Percentiles rank a stretch among this genome's conserved stretches.
These are phyloP conservation scores for Mycocentrospora acerina DNA, from an alignment of 2,329 filamentous ascomycete genomes.

Conservation along the genomic window DNA sequence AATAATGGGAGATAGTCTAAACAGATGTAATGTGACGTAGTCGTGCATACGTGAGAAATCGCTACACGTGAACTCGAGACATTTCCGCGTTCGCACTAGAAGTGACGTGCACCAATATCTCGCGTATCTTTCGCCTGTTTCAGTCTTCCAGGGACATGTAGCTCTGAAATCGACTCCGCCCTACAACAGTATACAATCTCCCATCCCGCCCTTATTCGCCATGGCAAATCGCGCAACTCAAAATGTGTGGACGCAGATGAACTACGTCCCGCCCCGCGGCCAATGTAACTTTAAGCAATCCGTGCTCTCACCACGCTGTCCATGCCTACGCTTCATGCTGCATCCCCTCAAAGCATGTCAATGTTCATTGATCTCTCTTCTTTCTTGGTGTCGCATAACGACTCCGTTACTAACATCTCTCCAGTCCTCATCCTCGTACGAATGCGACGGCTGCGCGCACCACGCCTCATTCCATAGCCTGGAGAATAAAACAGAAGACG, in stretches of 20 bases:
- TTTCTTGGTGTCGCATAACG: not conserved
- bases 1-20: too few species aligned
- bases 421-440: conserved; percentile 52
- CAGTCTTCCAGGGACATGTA: not conserved
- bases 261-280: conserved; percentile 53
- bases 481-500: conserved; percentile 54
- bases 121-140: not conserved
- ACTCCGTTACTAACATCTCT: conserved; percentile 2
- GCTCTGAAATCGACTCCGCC: not conserved
- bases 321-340: conserved; percentile 59
- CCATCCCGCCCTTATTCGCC: not conserved
- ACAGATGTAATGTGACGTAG: conserved; percentile 4
- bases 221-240: conserved; percentile 27
- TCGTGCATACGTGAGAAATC: not conserved
- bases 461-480: conserved; percentile 58
- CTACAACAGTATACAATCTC: not conserved
- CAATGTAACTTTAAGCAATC: conserved; percentile 53
- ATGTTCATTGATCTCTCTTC: not conserved
- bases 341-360: conserved; percentile 55
- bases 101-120: not conserved
- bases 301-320: conserved; percentile 49
- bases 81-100: conserved; percentile 15
- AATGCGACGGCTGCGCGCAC: conserved; percentile 58
- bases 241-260: conserved; percentile 55
- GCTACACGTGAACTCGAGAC: conserved; percentile 25